These are phyloP conservation scores for Madurella fahalii DNA, from an alignment of 2,329 filamentous ascomycete genomes.

Conservation along the genomic window DNA sequence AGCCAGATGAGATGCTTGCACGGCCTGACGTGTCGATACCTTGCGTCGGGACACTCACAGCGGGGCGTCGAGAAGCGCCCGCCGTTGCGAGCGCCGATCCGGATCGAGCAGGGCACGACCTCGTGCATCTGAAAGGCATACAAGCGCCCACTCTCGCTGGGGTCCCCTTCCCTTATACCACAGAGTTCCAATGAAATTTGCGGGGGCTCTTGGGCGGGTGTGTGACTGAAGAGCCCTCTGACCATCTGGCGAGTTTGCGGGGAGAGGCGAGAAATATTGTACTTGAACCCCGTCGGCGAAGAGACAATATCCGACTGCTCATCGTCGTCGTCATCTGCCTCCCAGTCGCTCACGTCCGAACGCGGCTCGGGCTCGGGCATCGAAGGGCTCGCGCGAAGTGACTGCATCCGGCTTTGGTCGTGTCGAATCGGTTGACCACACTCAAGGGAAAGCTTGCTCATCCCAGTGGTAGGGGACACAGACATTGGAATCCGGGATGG, in stretches of 20 bases:
- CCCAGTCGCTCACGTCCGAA: constrained; percentile 24
- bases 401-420: constrained; percentile 29
- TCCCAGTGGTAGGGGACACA: constrained; percentile 30
- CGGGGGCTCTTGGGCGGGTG: constrained; percentile 37
- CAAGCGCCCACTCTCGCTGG: constrained; percentile 36
- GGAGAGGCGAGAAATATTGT: constrained; percentile 39
- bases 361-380: constrained; percentile 5
- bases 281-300: constrained; percentile 39
- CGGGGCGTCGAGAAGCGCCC: constrained; percentile 36
- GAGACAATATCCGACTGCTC: constrained; percentile 30
- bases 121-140: constrained; percentile 56
- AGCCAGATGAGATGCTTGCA: constrained; percentile 54
- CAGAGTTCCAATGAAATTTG: constrained; percentile 49
- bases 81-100: constrained; percentile 42
- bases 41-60: constrained; percentile 42
- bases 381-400: constrained; percentile 10
- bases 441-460: constrained; percentile 41
- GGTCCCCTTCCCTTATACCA: constrained; percentile 34
- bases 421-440: constrained; percentile 37
- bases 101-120: constrained; percentile 48
- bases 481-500: constrained; percentile 30
- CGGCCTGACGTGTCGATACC: constrained; percentile 27
- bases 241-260: constrained; percentile 37
- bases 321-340: constrained; percentile 31
- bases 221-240: constrained; percentile 39